phyloP scores from a whole-genome alignment of 164 flowering plant species.

The Nymphaea thermarum region DNA sequence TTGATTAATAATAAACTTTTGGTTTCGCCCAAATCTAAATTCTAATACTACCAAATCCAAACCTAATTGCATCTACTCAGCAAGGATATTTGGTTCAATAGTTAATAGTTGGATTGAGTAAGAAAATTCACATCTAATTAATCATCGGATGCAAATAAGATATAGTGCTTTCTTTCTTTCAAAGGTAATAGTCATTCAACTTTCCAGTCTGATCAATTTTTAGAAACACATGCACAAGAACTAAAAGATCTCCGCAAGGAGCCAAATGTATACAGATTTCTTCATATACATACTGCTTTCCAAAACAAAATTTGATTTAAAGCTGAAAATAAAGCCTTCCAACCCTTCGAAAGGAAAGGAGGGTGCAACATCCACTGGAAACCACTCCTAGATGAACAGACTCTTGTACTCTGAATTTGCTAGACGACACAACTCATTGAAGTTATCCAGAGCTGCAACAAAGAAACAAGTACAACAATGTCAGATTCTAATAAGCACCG shows the following conservation, averaged over 20 bases:
- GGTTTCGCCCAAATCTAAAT: too few relatives aligned
- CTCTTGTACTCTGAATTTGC: slow-evolving; percentile 75
- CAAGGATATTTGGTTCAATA: too few relatives aligned
- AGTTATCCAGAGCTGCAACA: slow-evolving; percentile 36
- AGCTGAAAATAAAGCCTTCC: background rate
- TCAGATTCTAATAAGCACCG: too few relatives aligned
- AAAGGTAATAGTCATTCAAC: background rate
- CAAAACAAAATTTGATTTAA: background rate
- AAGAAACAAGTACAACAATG: background rate
- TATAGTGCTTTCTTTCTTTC: background rate
- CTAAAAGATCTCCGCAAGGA: background rate
- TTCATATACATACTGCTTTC: background rate
- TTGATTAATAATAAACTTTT: too few relatives aligned
- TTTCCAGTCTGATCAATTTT: background rate
- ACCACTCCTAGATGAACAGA: slow-evolving; percentile 50
- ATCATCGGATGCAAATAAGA: background rate
- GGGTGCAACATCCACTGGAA: background rate
- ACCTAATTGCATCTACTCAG: background rate
- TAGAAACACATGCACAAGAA: background rate
- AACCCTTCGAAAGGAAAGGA: background rate
- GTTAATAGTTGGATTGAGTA: too few relatives aligned
- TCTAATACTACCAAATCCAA: background rate
- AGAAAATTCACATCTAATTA: background rate
- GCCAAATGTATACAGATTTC: background rate
- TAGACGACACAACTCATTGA: slow-evolving; percentile 65